Percentiles rank a stretch among this genome's conserved stretches.
These are phyloP conservation scores for Barbatosphaeria neglecta DNA, from an alignment of 495 filamentous ascomycete species.

Conservation along the genomic window DNA sequence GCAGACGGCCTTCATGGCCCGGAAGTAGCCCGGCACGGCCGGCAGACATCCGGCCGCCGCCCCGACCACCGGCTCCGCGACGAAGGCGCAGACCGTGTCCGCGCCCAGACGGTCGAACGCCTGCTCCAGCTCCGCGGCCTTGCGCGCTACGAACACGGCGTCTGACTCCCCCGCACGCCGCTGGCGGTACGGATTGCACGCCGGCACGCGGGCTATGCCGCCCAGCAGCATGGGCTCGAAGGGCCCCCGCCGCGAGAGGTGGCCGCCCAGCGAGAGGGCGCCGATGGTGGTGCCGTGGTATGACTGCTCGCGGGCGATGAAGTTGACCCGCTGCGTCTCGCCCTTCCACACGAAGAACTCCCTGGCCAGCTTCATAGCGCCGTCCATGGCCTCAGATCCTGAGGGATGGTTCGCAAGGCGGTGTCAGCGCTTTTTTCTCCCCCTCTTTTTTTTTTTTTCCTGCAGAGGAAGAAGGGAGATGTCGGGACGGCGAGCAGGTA, in stretches of 20 bases:
- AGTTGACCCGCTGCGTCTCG: constrained; percentile 24
- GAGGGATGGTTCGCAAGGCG: neutral
- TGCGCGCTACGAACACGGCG: constrained; percentile 33
- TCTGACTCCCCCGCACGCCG: constrained; percentile 13
- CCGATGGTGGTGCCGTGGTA: constrained; percentile 65
- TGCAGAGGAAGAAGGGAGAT: no score
- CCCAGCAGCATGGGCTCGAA: constrained; percentile 45
- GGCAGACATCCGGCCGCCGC: constrained; percentile 27
- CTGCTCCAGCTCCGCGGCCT: constrained; percentile 48
- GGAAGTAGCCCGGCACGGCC: constrained; percentile 41
- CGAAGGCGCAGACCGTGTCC: constrained; percentile 54
- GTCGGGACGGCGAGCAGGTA: neutral
- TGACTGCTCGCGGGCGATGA: constrained; percentile 52
- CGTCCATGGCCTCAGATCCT: constrained; percentile 65
- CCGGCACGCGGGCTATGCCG: constrained; percentile 49
- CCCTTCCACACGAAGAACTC: constrained; percentile 47
- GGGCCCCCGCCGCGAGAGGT: constrained; percentile 40
- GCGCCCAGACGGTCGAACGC: constrained; percentile 57
- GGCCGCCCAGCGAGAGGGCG: constrained; percentile 46
- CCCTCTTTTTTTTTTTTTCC: no score
- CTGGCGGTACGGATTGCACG: constrained; percentile 45
- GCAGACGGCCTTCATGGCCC: constrained; percentile 48
- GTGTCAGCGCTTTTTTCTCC: neutral
- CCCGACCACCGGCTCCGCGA: constrained; percentile 52
- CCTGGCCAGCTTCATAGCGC: constrained; percentile 51